These are phyloP conservation scores for Mortierella sp. DNA, from an alignment of 371 early-diverging fungal species.

Conservation along the genomic window DNA sequence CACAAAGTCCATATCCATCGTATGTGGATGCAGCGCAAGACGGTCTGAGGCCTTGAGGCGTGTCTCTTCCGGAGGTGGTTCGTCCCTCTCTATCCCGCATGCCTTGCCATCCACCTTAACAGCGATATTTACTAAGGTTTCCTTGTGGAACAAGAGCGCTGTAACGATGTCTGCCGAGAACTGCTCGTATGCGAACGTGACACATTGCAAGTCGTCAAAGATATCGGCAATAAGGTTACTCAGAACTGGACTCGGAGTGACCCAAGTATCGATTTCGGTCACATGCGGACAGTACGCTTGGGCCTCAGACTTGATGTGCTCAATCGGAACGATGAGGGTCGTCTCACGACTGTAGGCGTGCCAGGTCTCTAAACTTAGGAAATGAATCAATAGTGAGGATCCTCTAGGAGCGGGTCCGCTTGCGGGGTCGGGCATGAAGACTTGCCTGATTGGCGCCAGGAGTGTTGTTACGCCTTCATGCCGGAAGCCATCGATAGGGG, in stretches of 20 bases:
- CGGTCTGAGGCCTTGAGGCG: background rate
- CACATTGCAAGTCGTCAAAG: background rate
- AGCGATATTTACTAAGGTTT: background rate
- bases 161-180: background rate
- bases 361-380: background rate
- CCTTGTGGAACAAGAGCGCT: conserved; percentile 4
- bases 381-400: conserved; percentile 10
- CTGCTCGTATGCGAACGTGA: background rate
- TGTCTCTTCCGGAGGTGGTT: no score
- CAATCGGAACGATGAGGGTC: conserved; percentile 1
- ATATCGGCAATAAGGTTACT: background rate
- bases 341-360: no score
- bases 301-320: background rate
- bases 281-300: background rate
- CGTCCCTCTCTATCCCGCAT: no score
- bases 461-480: conserved; percentile 1
- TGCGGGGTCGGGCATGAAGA: conserved; percentile 13
- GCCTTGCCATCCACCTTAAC: conserved; percentile 68
- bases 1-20: conserved; percentile 20
- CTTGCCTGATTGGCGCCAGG: conserved; percentile 1
- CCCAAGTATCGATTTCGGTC: background rate
- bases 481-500: conserved; percentile 11
- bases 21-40: conserved; percentile 3
- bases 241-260: background rate
- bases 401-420: conserved; percentile 1